phyloP scores from a whole-genome alignment of 129 eudicot species.

The Cynara cardunculus region DNA sequence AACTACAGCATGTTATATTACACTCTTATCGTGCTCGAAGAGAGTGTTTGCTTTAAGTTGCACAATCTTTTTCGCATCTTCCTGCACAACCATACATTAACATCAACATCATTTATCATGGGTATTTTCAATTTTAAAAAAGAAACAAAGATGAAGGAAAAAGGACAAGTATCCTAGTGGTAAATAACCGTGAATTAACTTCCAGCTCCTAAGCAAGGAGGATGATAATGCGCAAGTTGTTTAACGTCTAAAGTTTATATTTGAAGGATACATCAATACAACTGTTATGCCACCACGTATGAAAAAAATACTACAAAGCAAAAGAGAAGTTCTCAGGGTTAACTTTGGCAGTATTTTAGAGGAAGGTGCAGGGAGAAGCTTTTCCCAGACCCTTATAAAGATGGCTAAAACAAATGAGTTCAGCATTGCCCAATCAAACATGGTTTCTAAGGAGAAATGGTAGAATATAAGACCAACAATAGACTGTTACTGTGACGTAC shows the following conservation, averaged over 20 bases:
- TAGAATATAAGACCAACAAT: background rate
- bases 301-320: background rate
- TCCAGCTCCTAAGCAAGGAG: background rate
- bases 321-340: background rate
- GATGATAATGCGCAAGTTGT: background rate
- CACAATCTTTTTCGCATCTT: conserved; percentile 66
- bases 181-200: background rate
- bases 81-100: conserved; percentile 45
- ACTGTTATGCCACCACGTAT: background rate
- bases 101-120: background rate
- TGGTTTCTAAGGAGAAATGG: background rate
- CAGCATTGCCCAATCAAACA: background rate
- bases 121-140: background rate
- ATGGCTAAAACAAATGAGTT: background rate
- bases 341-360: background rate
- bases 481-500: background rate
- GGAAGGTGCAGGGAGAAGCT: background rate
- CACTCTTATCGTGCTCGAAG: conserved; percentile 86
- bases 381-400: background rate
- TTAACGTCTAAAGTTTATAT: background rate
- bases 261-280: background rate
- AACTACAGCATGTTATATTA: conserved; percentile 39
- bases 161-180: background rate
- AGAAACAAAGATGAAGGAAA: background rate
- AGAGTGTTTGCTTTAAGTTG: conserved; percentile 56